Conservation (phyloP, 495 filamentous ascomycete genomes). For the Parmelia sp. region DNA sequence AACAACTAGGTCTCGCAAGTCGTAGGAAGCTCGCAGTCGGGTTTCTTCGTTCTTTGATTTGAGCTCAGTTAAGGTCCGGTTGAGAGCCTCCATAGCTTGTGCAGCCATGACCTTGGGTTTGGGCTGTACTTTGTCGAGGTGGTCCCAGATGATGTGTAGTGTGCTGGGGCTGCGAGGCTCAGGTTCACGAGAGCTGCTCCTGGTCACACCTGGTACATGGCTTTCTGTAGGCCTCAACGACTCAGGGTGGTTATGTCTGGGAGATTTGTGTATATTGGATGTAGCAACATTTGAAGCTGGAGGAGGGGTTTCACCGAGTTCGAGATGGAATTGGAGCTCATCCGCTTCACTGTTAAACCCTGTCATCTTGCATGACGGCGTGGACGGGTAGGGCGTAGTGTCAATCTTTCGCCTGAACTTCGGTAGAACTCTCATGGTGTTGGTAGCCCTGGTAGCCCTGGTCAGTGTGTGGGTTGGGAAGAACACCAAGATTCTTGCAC, state of each 20-base stretch:
- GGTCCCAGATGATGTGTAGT: background rate
- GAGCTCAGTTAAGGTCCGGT: constrained; percentile 41
- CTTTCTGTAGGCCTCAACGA: background rate
- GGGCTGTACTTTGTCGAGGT: background rate
- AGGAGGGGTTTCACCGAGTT: background rate
- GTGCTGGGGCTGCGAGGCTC: background rate
- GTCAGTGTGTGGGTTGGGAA: background rate
- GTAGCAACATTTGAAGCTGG: background rate
- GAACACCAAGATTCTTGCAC: background rate
- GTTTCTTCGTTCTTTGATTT: constrained; percentile 50
- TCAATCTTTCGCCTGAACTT: background rate
- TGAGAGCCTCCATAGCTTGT: constrained; percentile 21
- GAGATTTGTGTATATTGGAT: background rate
- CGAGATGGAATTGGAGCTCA: background rate
- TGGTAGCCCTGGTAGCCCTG: too few species aligned
- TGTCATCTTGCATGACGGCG: background rate
- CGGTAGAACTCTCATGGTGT: background rate
- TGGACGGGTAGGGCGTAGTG: constrained; percentile 2
- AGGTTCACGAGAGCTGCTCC: background rate
- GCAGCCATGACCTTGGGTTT: constrained; percentile 14
- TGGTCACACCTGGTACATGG: background rate
- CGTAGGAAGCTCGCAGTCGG: constrained; percentile 45
- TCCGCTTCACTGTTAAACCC: background rate
- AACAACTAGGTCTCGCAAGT: constrained; percentile 46
- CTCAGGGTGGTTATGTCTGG: background rate